Conservation (phyloP, 371 early-diverging fungal species). For the Apophysomyces ossiformis region DNA sequence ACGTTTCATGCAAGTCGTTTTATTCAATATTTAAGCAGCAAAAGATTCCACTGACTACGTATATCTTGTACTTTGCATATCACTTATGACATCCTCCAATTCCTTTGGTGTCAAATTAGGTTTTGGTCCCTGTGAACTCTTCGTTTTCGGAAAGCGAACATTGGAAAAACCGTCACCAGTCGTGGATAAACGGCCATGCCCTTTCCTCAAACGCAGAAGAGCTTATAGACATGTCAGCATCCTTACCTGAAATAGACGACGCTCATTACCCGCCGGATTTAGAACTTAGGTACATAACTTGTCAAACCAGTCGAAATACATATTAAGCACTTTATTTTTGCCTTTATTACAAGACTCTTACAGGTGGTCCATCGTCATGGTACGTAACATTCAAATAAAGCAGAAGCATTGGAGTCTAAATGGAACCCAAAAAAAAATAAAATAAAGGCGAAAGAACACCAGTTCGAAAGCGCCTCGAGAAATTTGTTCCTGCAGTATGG, state of each 20-base stretch:
- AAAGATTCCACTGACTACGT: no score
- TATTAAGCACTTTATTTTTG: neutral
- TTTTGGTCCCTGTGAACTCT: no score
- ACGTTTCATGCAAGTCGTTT: no score
- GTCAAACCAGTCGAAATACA: neutral
- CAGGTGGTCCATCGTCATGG: slow-evolving; percentile 66
- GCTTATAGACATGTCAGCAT: slow-evolving; percentile 1
- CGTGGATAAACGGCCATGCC: no score
- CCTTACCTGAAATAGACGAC: slow-evolving; percentile 8
- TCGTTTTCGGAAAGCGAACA: no score
- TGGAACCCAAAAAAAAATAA: neutral
- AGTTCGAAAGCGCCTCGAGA: slow-evolving; percentile 43
- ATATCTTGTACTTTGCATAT: no score
- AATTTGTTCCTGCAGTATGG: slow-evolving; percentile 55
- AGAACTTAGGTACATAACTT: slow-evolving; percentile 4
- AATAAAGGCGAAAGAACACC: slow-evolving; percentile 59
- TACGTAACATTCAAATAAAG: slow-evolving; percentile 17
- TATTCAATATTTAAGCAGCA: no score
- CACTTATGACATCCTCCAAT: no score
- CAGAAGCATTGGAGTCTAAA: neutral
- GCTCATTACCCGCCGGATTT: slow-evolving; percentile 3
- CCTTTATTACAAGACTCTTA: slow-evolving; percentile 32
- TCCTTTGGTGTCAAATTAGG: no score
- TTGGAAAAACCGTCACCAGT: no score
- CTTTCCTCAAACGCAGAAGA: neutral